phyloP scores from a whole-genome alignment of 2,329 filamentous ascomycete species.

The Ramichloridium luteum region DNA sequence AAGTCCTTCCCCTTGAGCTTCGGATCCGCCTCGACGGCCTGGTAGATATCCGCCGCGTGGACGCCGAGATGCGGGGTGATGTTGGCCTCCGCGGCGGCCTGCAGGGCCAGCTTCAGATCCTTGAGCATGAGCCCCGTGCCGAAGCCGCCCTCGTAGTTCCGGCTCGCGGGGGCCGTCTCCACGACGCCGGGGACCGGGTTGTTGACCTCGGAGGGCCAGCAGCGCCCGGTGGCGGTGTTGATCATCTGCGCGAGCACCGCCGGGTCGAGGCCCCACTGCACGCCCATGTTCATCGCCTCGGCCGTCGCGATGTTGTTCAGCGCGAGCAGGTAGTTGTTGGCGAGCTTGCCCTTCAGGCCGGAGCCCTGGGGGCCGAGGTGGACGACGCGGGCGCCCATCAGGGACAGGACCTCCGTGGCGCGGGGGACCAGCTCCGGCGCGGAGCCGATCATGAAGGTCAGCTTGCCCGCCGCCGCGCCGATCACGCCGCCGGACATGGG shows the following conservation, averaged over 20 bases:
- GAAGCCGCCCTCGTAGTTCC: constrained; percentile 51
- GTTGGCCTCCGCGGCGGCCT: constrained; percentile 32
- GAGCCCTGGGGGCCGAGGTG: constrained; percentile 77
- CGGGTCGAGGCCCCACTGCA: constrained; percentile 50
- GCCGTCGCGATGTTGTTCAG: constrained; percentile 74
- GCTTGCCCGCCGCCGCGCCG: constrained; percentile 70
- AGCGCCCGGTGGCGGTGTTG: constrained; percentile 85
- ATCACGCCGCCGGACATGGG: constrained; percentile 96
- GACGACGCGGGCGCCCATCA: constrained; percentile 78
- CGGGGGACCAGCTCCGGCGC: constrained; percentile 48
- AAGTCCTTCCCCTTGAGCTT: constrained; percentile 39
- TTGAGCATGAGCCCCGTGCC: constrained; percentile 39
- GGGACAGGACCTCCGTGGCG: constrained; percentile 55
- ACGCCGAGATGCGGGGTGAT: constrained; percentile 35
- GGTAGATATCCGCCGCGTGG: constrained; percentile 34
- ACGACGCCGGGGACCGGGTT: constrained; percentile 85
- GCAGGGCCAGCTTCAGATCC: constrained; percentile 37
- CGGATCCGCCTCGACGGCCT: constrained; percentile 31
- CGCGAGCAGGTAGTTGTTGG: constrained; percentile 93
- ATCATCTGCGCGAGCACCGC: constrained; percentile 70
- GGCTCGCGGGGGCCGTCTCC: constrained; percentile 58
- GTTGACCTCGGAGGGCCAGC: constrained; percentile 93
- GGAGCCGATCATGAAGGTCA: constrained; percentile 92
- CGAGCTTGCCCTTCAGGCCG: constrained; percentile 81
- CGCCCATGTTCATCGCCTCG: constrained; percentile 55